These are phyloP conservation scores for Cardiospermum halicacabum DNA, from an alignment of 345 rosid genomes.

Conservation along the genomic window DNA sequence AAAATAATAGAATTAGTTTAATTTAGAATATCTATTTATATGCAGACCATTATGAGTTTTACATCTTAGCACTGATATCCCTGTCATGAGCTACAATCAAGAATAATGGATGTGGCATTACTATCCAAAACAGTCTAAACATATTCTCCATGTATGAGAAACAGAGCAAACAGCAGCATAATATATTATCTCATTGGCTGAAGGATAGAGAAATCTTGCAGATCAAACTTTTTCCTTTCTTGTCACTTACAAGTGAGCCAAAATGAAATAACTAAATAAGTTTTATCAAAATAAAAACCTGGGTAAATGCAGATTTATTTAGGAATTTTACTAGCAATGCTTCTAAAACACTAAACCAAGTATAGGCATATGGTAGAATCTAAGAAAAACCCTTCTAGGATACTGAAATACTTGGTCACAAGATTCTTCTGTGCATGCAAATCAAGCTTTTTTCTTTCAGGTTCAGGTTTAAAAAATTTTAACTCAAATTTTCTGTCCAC, in stretches of 20 bases:
- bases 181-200: background rate
- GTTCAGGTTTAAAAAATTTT: slow-evolving; percentile 43
- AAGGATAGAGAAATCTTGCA: background rate
- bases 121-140: slow-evolving; percentile 3
- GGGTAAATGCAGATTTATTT: too few species aligned
- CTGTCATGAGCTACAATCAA: background rate
- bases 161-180: background rate
- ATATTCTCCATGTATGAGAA: slow-evolving; percentile 5
- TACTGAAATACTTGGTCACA: slow-evolving; percentile 89
- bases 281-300: background rate
- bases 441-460: slow-evolving; percentile 66
- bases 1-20: background rate
- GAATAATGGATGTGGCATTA: background rate
- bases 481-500: slow-evolving; percentile 21
- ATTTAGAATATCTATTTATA: background rate
- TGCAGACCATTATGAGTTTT: background rate
- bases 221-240: background rate
- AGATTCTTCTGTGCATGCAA: slow-evolving; percentile 94
- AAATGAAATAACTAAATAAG: slow-evolving; percentile 6
- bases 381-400: slow-evolving; percentile 39
- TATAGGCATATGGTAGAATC: background rate
- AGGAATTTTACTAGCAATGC: too few species aligned
- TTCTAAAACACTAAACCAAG: too few species aligned
- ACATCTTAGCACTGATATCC: background rate
- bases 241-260: background rate